Conservation (phyloP, 495 filamentous ascomycete genomes). For the Penicillium odoratum region DNA sequence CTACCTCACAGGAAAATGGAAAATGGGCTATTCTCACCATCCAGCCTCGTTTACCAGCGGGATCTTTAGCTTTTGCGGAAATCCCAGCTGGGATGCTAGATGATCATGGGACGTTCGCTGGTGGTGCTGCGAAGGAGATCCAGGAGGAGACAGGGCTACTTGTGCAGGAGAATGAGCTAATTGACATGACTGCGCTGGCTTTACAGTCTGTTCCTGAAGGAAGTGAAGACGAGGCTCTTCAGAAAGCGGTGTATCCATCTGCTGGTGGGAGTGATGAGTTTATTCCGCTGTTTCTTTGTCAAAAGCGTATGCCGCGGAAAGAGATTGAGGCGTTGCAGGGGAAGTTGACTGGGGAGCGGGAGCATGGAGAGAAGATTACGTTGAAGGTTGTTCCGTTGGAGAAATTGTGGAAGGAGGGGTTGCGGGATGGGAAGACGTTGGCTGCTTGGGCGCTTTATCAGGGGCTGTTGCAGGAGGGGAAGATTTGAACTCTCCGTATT, state of each 20-base stretch:
- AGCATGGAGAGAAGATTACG: slow-evolving; percentile 81
- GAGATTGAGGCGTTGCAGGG: slow-evolving; percentile 71
- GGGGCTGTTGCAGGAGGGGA: slow-evolving; percentile 65
- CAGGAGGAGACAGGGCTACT: slow-evolving; percentile 73
- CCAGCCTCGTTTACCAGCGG: slow-evolving; percentile 80
- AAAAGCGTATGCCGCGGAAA: slow-evolving; percentile 62
- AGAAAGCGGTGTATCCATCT: slow-evolving; percentile 70
- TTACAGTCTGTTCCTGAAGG: slow-evolving; percentile 30
- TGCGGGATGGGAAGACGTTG: slow-evolving; percentile 77
- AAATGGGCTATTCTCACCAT: slow-evolving; percentile 77
- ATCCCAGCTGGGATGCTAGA: slow-evolving; percentile 92
- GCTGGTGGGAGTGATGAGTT: slow-evolving; percentile 84
- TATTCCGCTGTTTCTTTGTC: slow-evolving; percentile 73
- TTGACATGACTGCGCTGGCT: slow-evolving; percentile 68
- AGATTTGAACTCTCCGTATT: slow-evolving; percentile 34
- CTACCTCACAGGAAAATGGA: slow-evolving; percentile 37
- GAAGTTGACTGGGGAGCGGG: slow-evolving; percentile 72
- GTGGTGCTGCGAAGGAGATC: slow-evolving; percentile 80
- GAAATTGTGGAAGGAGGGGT: slow-evolving; percentile 74
- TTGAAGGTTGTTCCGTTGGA: slow-evolving; percentile 70
- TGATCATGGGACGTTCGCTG: slow-evolving; percentile 69
- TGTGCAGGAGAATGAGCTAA: slow-evolving; percentile 56
- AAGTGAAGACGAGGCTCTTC: slow-evolving; percentile 46
- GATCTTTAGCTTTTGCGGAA: slow-evolving; percentile 72
- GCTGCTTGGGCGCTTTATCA: slow-evolving; percentile 76